These are phyloP conservation scores for Hyphodiscus sp. DNA, from an alignment of 2,329 filamentous ascomycete genomes.

Conservation along the genomic window DNA sequence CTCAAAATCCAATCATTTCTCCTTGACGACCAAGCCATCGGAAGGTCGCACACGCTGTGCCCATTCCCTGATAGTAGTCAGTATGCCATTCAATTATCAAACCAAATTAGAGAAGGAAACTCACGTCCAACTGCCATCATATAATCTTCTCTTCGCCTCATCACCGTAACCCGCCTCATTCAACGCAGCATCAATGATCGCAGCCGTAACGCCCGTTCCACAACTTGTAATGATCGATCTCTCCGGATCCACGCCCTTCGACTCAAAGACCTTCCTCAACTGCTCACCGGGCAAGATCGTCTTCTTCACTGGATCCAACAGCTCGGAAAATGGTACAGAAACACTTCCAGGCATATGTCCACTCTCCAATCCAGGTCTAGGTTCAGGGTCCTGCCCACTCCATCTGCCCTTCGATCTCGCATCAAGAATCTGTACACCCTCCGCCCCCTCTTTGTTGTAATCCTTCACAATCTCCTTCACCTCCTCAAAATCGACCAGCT, in stretches of 20 bases:
- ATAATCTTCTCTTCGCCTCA: slow-evolving; percentile 64
- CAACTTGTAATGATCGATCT: slow-evolving; percentile 84
- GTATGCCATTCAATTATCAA: neutral
- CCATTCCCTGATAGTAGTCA: slow-evolving; percentile 48
- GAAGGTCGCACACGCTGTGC: slow-evolving; percentile 56
- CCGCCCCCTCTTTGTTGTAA: slow-evolving; percentile 72
- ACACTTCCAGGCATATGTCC: slow-evolving; percentile 89
- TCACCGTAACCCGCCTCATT: slow-evolving; percentile 69
- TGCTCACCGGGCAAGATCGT: slow-evolving; percentile 66
- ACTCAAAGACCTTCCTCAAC: slow-evolving; percentile 68
- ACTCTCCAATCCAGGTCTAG: slow-evolving; percentile 75
- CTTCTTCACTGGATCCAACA: slow-evolving; percentile 81
- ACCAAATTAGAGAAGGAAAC: slow-evolving; percentile 37
- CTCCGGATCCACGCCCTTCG: slow-evolving; percentile 70
- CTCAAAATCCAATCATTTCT: slow-evolving; percentile 14
- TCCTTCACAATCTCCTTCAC: slow-evolving; percentile 72
- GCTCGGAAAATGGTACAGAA: slow-evolving; percentile 70
- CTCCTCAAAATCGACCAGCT: slow-evolving; percentile 76
- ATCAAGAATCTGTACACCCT: slow-evolving; percentile 84
- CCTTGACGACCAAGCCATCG: slow-evolving; percentile 56
- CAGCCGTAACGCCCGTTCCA: slow-evolving; percentile 90
- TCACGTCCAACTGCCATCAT: slow-evolving; percentile 98
- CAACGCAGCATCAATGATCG: slow-evolving; percentile 81
- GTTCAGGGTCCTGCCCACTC: slow-evolving; percentile 77
- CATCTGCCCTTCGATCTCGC: slow-evolving; percentile 76